A percentile compares a stretch with the other conserved stretches of the same genome.
These are phyloP conservation scores for Chlamydomonas reinhardtii DNA, from an alignment of 163 green algal species.

Conservation along the genomic window DNA sequence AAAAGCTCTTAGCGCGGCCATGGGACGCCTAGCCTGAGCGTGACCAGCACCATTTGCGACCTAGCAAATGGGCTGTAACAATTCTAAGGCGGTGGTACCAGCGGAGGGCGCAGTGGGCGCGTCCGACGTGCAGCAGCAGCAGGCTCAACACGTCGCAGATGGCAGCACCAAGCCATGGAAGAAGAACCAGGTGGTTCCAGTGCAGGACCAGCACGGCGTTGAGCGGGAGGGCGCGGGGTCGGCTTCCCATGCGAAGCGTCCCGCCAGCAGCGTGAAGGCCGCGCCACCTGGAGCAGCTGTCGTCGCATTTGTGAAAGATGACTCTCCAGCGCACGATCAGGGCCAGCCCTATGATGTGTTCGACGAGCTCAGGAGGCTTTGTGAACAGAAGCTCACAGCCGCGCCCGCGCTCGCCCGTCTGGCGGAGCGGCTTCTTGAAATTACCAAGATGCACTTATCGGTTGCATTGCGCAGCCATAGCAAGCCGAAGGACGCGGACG, in stretches of 20 bases:
- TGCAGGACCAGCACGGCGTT: background rate
- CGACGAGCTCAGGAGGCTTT: background rate
- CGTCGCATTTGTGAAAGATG: too few relatives aligned
- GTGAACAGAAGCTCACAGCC: slow-evolving; percentile 11
- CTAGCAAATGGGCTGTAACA: slow-evolving; percentile 7
- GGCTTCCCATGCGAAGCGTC: background rate
- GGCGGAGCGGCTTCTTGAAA: slow-evolving; percentile 1
- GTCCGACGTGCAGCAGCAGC: background rate
- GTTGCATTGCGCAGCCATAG: background rate
- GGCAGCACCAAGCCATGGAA: slow-evolving; percentile 44
- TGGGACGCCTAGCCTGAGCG: background rate
- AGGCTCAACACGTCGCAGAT: background rate
- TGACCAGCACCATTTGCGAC: background rate
- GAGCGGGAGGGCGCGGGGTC: slow-evolving; percentile 4
- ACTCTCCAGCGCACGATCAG: too few relatives aligned
- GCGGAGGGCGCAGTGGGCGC: background rate
- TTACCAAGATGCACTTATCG: background rate
- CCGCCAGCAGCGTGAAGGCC: background rate
- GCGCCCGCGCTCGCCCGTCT: background rate
- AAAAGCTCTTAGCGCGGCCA: background rate
- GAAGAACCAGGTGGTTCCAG: slow-evolving; percentile 43
- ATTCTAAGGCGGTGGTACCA: background rate
- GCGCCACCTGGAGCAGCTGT: too few relatives aligned
- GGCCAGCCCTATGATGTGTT: background rate
- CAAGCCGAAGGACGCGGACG: background rate